Evolutionary conservation across 2,329 filamentous ascomycete genomes (phyloP).

Genomic region (Colletotrichum cuscutae): DNA sequence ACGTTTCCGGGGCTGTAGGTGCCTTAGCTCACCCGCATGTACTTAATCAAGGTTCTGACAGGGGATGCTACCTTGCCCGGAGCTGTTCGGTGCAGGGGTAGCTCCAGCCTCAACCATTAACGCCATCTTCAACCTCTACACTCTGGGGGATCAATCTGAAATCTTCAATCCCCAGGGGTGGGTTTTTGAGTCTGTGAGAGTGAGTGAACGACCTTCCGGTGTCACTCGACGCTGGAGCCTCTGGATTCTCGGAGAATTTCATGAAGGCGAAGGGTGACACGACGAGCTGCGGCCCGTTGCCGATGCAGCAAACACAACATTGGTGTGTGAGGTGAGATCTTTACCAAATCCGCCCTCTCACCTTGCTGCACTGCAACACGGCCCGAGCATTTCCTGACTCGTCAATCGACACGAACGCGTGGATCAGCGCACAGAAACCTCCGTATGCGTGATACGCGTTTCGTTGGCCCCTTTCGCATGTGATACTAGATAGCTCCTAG

Average conservation of each 20-base stretch:
- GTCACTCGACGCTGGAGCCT: background rate
- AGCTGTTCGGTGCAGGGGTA: background rate
- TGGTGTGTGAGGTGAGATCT: background rate
- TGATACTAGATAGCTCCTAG: background rate
- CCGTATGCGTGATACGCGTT: background rate
- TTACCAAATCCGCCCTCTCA: background rate
- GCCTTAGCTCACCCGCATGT: background rate
- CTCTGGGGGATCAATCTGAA: background rate
- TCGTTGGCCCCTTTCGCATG: background rate
- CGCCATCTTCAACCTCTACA: background rate
- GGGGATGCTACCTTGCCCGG: background rate
- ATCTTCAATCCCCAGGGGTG: background rate
- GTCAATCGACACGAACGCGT: background rate
- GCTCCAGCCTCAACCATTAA: background rate
- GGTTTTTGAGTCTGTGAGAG: background rate
- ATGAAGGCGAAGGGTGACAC: background rate
- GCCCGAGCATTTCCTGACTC: background rate
- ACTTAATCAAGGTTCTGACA: constrained; percentile 20
- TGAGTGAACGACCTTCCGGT: background rate
- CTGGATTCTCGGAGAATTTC: background rate
- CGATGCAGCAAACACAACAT: background rate
- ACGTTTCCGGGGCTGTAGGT: background rate
- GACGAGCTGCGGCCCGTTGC: background rate
- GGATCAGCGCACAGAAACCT: background rate
- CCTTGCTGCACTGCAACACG: background rate